A percentile compares a stretch with the other conserved stretches of the same genome.
phyloP scores from a whole-genome alignment of 257 asterid genomes.

The Solanum lycopersicoides region DNA sequence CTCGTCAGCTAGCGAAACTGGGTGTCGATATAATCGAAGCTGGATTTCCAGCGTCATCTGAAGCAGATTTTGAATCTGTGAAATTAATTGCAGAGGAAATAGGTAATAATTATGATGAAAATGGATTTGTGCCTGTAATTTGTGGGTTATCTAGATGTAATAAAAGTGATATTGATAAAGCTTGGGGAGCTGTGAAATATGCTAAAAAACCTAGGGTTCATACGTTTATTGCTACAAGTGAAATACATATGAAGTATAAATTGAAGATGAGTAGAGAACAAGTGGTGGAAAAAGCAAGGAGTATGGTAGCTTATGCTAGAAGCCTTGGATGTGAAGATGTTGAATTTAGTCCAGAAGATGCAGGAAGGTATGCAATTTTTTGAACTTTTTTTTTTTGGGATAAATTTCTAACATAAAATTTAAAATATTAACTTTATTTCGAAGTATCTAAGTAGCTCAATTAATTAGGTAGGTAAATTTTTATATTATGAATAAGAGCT shows the following conservation, averaged over 20 bases:
- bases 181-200: conserved; percentile 88
- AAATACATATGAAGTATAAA: conserved; percentile 83
- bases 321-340: conserved; percentile 83
- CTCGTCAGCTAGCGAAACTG: conserved; percentile 69
- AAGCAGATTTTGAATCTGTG: conserved; percentile 81
- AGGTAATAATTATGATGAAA: conserved; percentile 25
- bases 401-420: no score
- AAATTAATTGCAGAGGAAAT: conserved; percentile 65
- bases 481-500: no score
- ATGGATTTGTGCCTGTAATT: conserved; percentile 59
- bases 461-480: no score
- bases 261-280: conserved; percentile 64
- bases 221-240: conserved; percentile 94
- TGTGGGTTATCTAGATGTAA: conserved; percentile 92
- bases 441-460: no score
- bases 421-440: no score
- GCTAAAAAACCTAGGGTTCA: conserved; percentile 89
- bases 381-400: no score
- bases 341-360: conserved; percentile 96
- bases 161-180: conserved; percentile 69
- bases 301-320: conserved; percentile 81
- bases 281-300: conserved; percentile 78
- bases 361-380: conserved; percentile 58
- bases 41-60: conserved; percentile 91
- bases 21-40: conserved; percentile 97